Evolutionary conservation across 176 grass and related monocot species (phyloP), one percentile per base, ranked within the genome.

Genomic region (Lolium multiflorum): DNA sequence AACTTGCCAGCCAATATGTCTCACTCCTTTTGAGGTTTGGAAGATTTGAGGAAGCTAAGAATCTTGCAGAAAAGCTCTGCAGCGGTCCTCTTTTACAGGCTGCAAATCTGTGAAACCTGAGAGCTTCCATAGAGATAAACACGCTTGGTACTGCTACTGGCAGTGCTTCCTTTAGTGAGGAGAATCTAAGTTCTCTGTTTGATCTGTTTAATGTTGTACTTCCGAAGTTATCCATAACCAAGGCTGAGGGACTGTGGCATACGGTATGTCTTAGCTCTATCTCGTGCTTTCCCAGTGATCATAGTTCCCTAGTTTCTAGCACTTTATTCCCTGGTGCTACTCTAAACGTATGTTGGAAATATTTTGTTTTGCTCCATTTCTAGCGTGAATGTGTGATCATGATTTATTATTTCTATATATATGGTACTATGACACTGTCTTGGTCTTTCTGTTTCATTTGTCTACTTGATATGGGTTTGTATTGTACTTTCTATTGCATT

Each of bases 81-180:
- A 84, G 77, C 31, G 88, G 86, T 73, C 74, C 88, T 86, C 90
- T 98, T 90, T 88, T 90, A 69, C 59, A 59, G 21, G 79, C 92
- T 77, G 89, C 90, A 22, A 86, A 90, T 59, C 73, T 98, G 24
- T 98, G 97, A 92, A 52, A 25, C 25, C 81, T 98, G 58, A 94
- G 92, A 89, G 76, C 76, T 79, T 90, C 90, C 76, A 89, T 98
- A 31, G 97, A 98, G 88, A 81, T 94, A 74, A 94, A 94, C 51
- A 87, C 24, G 5, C 35, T 89, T 41, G 87, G 71, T 41, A 89
- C 89, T 63, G 76, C 84, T 66, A 71, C 80, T 39, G 79, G 63
- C 56, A 88, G 65, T 82, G 61, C 87, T 91, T 21, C 84, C 6
- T 75, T 89, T 64, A 88, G 76, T 62, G 87, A 91, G 58, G 86